phyloP scores from a whole-genome alignment of 1,139 yeast species.

The Pichia sp. region DNA sequence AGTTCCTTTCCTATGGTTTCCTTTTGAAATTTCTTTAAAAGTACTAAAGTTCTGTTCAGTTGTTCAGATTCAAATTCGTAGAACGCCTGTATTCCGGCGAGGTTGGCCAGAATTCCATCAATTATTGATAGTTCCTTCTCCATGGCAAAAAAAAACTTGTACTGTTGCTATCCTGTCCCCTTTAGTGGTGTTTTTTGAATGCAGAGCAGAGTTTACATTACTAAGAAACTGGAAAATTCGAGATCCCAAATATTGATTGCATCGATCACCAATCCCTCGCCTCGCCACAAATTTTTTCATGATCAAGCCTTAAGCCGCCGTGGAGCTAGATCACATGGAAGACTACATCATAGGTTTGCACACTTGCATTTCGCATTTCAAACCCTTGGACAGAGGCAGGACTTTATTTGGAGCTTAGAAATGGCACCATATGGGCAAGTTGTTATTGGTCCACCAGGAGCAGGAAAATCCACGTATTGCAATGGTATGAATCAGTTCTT shows the following conservation, averaged over 20 bases:
- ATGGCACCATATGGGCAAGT: conserved; percentile 77
- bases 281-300: too few relatives aligned
- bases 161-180: neutral
- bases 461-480: conserved; percentile 95
- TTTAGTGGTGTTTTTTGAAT: neutral
- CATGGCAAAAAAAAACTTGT: conserved; percentile 10
- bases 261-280: too few relatives aligned
- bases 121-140: conserved; percentile 19
- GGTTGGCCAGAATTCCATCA: conserved; percentile 21
- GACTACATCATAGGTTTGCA: too few relatives aligned
- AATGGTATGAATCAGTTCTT: conserved; percentile 87
- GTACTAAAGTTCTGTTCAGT: conserved; percentile 13
- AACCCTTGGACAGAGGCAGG: too few relatives aligned
- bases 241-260: too few relatives aligned
- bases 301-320: too few relatives aligned
- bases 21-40: conserved; percentile 11
- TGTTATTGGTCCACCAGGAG: conserved; percentile 96
- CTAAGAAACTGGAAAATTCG: too few relatives aligned
- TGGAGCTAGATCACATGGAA: too few relatives aligned
- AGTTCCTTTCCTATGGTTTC: conserved; percentile 16
- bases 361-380: too few relatives aligned
- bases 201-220: neutral
- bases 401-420: too few relatives aligned
- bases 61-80: conserved; percentile 23
- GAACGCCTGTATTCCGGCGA: conserved; percentile 20